These are phyloP conservation scores for Suillus placidus DNA, from an alignment of 768 basidiomycete genomes.

Conservation along the genomic window DNA sequence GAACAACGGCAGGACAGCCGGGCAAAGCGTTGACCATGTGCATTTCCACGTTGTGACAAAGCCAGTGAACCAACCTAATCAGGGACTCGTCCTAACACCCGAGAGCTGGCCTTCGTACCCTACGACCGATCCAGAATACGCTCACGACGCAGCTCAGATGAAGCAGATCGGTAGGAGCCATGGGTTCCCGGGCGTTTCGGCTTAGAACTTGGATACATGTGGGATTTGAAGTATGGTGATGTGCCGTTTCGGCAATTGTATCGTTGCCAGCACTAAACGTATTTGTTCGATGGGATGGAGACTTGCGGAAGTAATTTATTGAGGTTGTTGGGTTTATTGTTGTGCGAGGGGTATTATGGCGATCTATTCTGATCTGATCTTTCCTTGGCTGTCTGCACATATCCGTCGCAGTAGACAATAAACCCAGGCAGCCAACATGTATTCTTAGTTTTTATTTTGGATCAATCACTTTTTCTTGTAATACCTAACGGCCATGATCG, in stretches of 20 bases:
- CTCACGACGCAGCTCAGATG: background rate
- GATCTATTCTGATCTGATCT: background rate
- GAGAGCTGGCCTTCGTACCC: constrained; percentile 2
- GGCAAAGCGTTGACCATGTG: constrained; percentile 48
- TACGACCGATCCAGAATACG: background rate
- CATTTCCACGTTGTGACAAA: constrained; percentile 54
- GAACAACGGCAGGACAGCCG: constrained; percentile 66
- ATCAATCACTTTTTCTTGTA: background rate
- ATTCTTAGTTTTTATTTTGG: background rate
- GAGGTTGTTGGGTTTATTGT: background rate
- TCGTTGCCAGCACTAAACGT: background rate
- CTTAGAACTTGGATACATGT: background rate
- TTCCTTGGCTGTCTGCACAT: background rate
- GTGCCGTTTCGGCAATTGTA: background rate
- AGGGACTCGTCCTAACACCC: background rate
- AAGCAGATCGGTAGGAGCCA: background rate
- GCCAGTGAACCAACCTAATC: background rate
- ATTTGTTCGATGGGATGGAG: background rate
- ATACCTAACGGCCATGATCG: background rate
- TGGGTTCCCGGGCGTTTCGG: background rate
- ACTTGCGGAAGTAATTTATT: background rate
- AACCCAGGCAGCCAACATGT: background rate
- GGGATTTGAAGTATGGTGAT: background rate
- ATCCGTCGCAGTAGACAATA: background rate
- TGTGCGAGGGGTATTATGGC: background rate